Base-by-base conservation (phyloP, 805 yeast species). In the Teunomyces atbi region DNA sequence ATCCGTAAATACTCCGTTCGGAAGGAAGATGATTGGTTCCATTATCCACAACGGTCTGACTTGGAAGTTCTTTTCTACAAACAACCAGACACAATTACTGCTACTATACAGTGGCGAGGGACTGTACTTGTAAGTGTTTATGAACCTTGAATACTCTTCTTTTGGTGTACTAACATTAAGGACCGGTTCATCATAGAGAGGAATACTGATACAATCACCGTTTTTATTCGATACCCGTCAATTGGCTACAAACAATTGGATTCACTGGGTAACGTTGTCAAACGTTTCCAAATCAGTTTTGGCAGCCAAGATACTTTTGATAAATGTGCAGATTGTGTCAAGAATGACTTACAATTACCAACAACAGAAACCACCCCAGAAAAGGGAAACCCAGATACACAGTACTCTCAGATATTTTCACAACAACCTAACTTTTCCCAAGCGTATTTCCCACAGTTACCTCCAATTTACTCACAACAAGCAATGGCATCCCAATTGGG, bases 281-380 rank as follows among this genome's bases (percentile, higher is more conserved):
- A 55, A 23, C 47, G 71, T 26, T 64, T 67, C 49, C 73, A 68
- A 48, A 50, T 66, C 3, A 57, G 62, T 7, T 58, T 65, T 46
- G 39, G 34, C 30, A 38, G 38, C 33, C 40, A 45, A 15, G 33
- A 32, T 3, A 56, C 45, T n/a, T 61, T 45, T 34, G 50, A 51
- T 4, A 29, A 26, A 12, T 54, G 56, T 29, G 27, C 37, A 18
- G 33, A 29, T 7, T 47, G 41, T 23, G 18, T 51, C 11, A 36
- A 46, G 26, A 37, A 44, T 7, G 28, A 37, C 18, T 33, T 50
- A n/a, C 33, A 40, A 11, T 23, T 49, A 19, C 42, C 42, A 10
- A 30, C 36, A 38, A 21, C 34, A 30, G 41, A 30, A 27, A 3
- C 45, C 42, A 28, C 13, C 6, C 36, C 39, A 20, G 39, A 36